Conservation (phyloP, 805 yeast species). For the Wickerhamiella musiphila region DNA sequence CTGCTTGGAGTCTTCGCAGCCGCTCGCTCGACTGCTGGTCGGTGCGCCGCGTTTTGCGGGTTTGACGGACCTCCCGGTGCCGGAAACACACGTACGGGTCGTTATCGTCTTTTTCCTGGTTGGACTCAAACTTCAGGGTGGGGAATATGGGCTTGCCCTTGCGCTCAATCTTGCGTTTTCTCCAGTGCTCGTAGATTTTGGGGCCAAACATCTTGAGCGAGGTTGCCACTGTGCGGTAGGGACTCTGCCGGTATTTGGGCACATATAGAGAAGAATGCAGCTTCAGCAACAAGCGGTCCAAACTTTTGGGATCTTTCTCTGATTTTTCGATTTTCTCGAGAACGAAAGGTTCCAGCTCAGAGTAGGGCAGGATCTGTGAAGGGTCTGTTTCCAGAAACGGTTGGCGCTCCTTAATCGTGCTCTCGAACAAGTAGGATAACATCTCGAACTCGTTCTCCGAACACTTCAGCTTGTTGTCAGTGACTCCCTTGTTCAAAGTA, state of each 20-base stretch:
- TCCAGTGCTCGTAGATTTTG: conserved; percentile 68
- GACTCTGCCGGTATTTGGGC: conserved; percentile 9
- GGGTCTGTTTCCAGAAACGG: conserved; percentile 84
- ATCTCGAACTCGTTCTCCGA: conserved; percentile 77
- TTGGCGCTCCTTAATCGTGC: conserved; percentile 58
- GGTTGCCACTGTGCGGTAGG: conserved; percentile 12
- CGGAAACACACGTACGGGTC: conserved; percentile 95
- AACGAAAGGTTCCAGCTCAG: conserved; percentile 43
- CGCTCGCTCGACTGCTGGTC: conserved; percentile 82
- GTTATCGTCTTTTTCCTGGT: conserved; percentile 52
- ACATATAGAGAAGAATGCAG: conserved; percentile 14
- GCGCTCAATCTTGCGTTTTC: conserved; percentile 46
- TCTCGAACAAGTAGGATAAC: conserved; percentile 56
- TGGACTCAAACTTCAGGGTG: conserved; percentile 65
- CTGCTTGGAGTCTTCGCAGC: conserved; percentile 52
- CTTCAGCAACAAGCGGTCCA: conserved; percentile 17
- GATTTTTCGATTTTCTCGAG: conserved; percentile 25
- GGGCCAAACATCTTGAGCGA: conserved; percentile 36
- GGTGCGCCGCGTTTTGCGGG: conserved; percentile 88
- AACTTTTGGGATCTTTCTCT: conserved; percentile 35
- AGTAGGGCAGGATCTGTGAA: conserved; percentile 46
- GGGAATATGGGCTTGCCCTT: conserved; percentile 62
- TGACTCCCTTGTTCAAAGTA: conserved; percentile 17
- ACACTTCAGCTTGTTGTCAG: conserved; percentile 23
- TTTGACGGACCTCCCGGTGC: conserved; percentile 86